Base-by-base conservation (phyloP, 1,139 yeast species). In the Geotrichum bryndzae region DNA sequence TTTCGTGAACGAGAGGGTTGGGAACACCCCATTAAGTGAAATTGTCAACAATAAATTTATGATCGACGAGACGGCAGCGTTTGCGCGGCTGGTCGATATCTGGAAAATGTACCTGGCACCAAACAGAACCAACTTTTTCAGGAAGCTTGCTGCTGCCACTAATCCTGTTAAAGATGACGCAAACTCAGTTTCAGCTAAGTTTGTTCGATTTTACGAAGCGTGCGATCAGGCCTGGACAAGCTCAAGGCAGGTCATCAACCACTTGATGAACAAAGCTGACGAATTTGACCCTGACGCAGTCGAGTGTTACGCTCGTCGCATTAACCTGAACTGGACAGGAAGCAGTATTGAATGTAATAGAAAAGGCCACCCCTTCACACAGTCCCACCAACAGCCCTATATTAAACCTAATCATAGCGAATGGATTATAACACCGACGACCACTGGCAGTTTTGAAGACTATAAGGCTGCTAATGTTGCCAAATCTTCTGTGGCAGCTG, bases 51-150 rank as follows among this genome's bases (percentile, higher is more conserved):
- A 29, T 35, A 33, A 27, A 29, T 51, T 41, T 22, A 41, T 59
- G 59, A 31, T 59, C 29, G 61, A 55, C 50, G 52, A 52, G 38
- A 53, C 41, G n/a, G 31, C 51, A 2, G 45, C 41, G n/a, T 55
- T 38, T 45, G 52, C 56, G 27, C 53, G 18, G 13, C 46, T 59
- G 25, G 35, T 59, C 7, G 22, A 15, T 23, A 4, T 56, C 6
- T 59, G 59, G 59, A 27, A 59, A 10, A 31, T 11, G 41, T 22
- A 27, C 29, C 45, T 59, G 10, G 11, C 25, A 1, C 59, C 56
- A 31, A 41, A 52, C 15, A 27, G 45, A 11, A 31, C 38, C 11
- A 27, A 41, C 8, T 41, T 59, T 22, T 53, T 53, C 11, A 18
- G 31, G 6, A 45, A 15, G 7, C 41, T 46, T 41, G 22, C 48